Evolutionary conservation across 2,329 filamentous ascomycete genomes (phyloP).

Genomic region (Fusarium sp.): DNA sequence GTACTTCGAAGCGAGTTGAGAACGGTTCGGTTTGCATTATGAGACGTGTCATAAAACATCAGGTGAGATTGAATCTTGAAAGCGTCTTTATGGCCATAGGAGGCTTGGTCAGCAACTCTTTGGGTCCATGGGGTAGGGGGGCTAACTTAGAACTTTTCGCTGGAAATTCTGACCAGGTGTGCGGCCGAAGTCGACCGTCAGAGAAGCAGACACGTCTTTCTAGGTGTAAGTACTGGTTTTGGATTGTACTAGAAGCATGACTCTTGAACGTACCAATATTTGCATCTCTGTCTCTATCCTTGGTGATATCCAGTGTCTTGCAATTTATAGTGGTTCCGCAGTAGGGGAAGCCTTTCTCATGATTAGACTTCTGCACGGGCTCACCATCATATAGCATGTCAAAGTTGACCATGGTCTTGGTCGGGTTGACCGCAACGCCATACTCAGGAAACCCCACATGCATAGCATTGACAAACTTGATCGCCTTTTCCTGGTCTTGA

Average conservation of each 20-base stretch:
- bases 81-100: constrained; percentile 53
- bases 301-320: constrained; percentile 76
- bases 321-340: constrained; percentile 85
- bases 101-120: neutral
- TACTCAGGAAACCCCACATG: constrained; percentile 80
- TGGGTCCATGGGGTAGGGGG: too few species aligned
- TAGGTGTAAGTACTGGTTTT: neutral
- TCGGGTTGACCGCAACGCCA: constrained; percentile 78
- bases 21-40: constrained; percentile 77
- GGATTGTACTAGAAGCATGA: neutral
- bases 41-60: constrained; percentile 82
- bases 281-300: constrained; percentile 67
- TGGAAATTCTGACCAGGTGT: constrained; percentile 80
- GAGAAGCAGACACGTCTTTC: constrained; percentile 67
- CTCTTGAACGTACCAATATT: constrained; percentile 56
- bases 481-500: constrained; percentile 71
- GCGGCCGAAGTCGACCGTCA: constrained; percentile 81
- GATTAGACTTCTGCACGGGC: constrained; percentile 58
- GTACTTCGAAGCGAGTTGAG: constrained; percentile 78
- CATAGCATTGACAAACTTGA: constrained; percentile 81
- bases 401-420: constrained; percentile 90
- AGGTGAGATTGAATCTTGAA: constrained; percentile 88
- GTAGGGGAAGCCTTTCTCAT: constrained; percentile 75
- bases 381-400: constrained; percentile 65
- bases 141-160: constrained; percentile 77